Percentiles rank a stretch among this genome's conserved stretches.
phyloP scores from a whole-genome alignment of 2,329 filamentous ascomycete species.

The Sclerotinia nivalis region DNA sequence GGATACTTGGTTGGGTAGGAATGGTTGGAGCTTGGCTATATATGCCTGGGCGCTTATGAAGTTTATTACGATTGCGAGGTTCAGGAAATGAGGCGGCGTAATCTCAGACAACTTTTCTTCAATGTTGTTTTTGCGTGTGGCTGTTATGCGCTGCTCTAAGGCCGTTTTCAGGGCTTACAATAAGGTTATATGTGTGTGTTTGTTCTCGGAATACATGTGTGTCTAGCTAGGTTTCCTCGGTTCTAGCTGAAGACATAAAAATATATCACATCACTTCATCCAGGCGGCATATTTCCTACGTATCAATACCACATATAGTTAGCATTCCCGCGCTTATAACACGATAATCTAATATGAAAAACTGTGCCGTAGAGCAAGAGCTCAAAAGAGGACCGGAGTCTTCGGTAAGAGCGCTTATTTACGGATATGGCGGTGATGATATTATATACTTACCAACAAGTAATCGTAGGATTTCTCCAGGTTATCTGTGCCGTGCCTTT shows the following conservation, averaged over 20 bases:
- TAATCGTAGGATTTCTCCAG: background rate
- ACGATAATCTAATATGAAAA: background rate
- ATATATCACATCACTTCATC: constrained; percentile 1
- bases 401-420: constrained; percentile 6
- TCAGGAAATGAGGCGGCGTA: background rate
- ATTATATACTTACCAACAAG: background rate
- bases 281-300: background rate
- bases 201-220: background rate
- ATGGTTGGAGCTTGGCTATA: background rate
- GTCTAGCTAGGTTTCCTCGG: background rate
- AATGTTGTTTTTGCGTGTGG: background rate
- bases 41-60: background rate
- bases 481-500: background rate
- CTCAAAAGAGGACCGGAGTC: background rate
- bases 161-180: background rate
- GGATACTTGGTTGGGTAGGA: constrained; percentile 13
- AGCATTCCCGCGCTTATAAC: constrained; percentile 4
- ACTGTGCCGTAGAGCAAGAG: background rate
- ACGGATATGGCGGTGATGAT: background rate
- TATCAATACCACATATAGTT: background rate
- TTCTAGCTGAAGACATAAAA: background rate
- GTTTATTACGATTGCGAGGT: constrained; percentile 2
- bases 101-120: background rate
- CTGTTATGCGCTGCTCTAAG: constrained; percentile 9
- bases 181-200: background rate